These are phyloP conservation scores for Cucumis sativus DNA, from an alignment of 306 rosid genomes.

Conservation along the genomic window Cucumber_9930_V3 NC_026661.2:2806001-2806500, in stretches of 20 bases:
- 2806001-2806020: background rate
- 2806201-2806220: background rate
- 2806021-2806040: background rate
- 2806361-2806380: no score
- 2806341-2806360: no score
- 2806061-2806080: background rate
- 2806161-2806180: background rate
- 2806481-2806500: background rate
- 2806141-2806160: background rate
- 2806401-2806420: background rate
- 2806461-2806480: background rate
- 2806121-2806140: background rate
- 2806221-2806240: background rate
- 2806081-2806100: background rate
- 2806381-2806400: background rate
- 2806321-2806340: no score
- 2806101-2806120: background rate
- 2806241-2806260: background rate
- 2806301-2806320: no score
- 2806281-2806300: background rate
- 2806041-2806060: background rate
- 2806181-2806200: background rate
- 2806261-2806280: background rate
- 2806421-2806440: background rate
- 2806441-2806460: background rate